phyloP scores from a whole-genome alignment of 2,329 filamentous ascomycete species.

The Curvularia spicifera region DNA sequence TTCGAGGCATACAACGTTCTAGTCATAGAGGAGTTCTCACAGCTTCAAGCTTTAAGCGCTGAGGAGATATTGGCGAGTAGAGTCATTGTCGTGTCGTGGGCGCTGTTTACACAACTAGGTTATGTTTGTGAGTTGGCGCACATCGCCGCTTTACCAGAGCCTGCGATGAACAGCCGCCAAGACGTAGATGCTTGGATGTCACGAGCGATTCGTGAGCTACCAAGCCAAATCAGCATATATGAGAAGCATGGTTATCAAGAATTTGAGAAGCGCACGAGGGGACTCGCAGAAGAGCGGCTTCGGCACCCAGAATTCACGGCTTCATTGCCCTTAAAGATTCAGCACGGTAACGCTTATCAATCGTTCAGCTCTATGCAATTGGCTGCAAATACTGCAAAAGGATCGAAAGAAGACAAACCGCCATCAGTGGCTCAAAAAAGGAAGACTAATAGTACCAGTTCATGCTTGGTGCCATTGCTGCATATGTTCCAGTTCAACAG shows the following conservation, averaged over 20 bases:
- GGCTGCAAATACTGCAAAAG: conserved; percentile 16
- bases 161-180: conserved; percentile 50
- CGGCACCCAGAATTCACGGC: conserved; percentile 47
- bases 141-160: conserved; percentile 57
- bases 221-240: conserved; percentile 50
- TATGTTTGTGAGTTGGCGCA: conserved; percentile 60
- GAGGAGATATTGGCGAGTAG: conserved; percentile 56
- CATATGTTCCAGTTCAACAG: conserved; percentile 68
- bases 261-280: conserved; percentile 37
- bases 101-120: conserved; percentile 53
- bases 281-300: conserved; percentile 32
- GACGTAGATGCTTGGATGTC: conserved; percentile 63
- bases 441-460: neutral
- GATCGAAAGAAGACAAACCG: conserved; percentile 8
- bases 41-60: conserved; percentile 54
- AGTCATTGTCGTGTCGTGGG: conserved; percentile 63
- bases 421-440: neutral
- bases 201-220: conserved; percentile 52
- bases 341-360: conserved; percentile 45
- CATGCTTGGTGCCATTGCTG: conserved; percentile 47
- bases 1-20: conserved; percentile 52
- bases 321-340: conserved; percentile 49
- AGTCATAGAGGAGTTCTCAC: conserved; percentile 48
- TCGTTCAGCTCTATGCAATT: conserved; percentile 22
- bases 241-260: conserved; percentile 35